These are phyloP conservation scores for Aspergillus bridgeri DNA, from an alignment of 495 filamentous ascomycete species.

Conservation along the genomic window DNA sequence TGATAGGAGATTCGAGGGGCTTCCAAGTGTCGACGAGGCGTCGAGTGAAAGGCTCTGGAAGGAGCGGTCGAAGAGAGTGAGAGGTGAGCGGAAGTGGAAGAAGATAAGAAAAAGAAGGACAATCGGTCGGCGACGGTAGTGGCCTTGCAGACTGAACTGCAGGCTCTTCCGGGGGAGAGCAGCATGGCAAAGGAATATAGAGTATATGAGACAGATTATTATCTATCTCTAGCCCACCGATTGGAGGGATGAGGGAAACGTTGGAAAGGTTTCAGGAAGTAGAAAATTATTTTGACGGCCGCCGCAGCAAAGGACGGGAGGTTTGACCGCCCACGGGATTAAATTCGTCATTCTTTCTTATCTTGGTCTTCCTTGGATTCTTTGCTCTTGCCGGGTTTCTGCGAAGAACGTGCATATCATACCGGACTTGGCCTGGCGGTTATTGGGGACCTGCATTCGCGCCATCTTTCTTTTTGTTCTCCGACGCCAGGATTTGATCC, in stretches of 20 bases:
- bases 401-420: background rate
- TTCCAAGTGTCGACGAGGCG: constrained; percentile 15
- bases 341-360: background rate
- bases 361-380: background rate
- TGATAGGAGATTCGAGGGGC: constrained; percentile 42
- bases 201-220: constrained; percentile 2
- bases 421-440: background rate
- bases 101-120: constrained; percentile 13
- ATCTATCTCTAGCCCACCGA: constrained; percentile 9
- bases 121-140: constrained; percentile 28
- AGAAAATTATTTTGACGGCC: background rate
- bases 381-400: background rate
- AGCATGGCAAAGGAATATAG: constrained; percentile 24
- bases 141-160: constrained; percentile 40
- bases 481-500: background rate
- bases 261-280: constrained; percentile 5
- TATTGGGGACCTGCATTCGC: background rate
- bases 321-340: background rate
- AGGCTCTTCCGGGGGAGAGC: constrained; percentile 33
- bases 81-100: constrained; percentile 10
- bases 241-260: constrained; percentile 2
- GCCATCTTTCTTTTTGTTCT: background rate
- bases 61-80: constrained; percentile 6
- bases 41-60: constrained; percentile 30
- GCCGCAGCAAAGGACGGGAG: background rate